These are phyloP conservation scores for Mucor indicus DNA, from an alignment of 371 early-diverging fungal species.

Conservation along the genomic window DNA sequence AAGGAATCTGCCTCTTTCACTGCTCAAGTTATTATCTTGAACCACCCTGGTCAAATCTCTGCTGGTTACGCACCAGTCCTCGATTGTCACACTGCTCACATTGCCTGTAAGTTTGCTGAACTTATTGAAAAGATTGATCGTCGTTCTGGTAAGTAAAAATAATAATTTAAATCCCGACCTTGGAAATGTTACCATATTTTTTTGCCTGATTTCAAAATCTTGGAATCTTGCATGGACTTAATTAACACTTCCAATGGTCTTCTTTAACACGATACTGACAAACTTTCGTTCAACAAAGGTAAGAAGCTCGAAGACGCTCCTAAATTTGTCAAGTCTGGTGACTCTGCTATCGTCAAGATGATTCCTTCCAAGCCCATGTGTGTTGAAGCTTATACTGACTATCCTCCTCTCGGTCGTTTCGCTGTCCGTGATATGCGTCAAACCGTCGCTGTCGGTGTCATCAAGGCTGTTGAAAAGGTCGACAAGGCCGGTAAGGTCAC, in stretches of 20 bases:
- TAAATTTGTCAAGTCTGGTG: constrained; percentile 92
- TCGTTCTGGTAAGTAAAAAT: constrained; percentile 75
- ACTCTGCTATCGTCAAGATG: constrained; percentile 95
- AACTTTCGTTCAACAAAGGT: constrained; percentile 34
- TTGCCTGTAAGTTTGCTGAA: constrained; percentile 91
- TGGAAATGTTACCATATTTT: too few relatives aligned
- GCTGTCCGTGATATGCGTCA: constrained; percentile 97
- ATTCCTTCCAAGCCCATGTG: constrained; percentile 95
- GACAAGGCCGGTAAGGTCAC: constrained; percentile 64
- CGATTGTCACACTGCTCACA: constrained; percentile 97
- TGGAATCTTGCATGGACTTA: constrained; percentile 37
- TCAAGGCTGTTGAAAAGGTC: constrained; percentile 89
- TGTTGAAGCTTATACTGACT: constrained; percentile 91
- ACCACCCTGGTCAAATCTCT: constrained; percentile 94
- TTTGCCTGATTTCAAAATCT: too few relatives aligned
- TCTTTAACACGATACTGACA: background rate
- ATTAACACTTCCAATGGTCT: background rate
- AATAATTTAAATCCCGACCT: too few relatives aligned
- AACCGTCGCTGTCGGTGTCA: constrained; percentile 93
- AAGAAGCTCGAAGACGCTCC: constrained; percentile 48
- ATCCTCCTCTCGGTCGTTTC: constrained; percentile 95
- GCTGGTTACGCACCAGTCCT: constrained; percentile 91
- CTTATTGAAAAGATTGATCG: constrained; percentile 94
- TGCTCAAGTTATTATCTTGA: constrained; percentile 94
- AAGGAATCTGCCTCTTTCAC: constrained; percentile 88